Conservation (phyloP, 1,284 basidiomycete genomes). For the Ceratobasidium sp. region DNA sequence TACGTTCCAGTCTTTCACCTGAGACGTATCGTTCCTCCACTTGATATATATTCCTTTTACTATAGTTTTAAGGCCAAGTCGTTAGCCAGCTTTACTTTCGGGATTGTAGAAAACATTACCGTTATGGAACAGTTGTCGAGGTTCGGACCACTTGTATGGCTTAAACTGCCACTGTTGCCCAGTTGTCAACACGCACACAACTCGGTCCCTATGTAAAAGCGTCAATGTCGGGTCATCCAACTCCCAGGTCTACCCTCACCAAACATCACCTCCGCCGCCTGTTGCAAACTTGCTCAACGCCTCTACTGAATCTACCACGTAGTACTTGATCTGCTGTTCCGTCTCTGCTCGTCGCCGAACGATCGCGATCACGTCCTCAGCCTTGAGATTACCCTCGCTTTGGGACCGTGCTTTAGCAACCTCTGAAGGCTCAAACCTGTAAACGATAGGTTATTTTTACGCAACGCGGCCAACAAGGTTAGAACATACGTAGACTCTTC, state of each 20-base stretch:
- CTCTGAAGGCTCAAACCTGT: constrained; percentile 83
- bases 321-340: constrained; percentile 67
- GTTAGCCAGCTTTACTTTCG: constrained; percentile 23
- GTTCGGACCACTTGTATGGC: constrained; percentile 96
- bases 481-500: constrained; percentile 83
- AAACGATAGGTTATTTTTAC: constrained; percentile 61
- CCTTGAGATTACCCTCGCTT: constrained; percentile 77
- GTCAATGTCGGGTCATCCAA: neutral
- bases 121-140: constrained; percentile 90
- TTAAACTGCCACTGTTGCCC: constrained; percentile 98
- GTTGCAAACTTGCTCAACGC: constrained; percentile 90
- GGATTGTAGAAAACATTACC: constrained; percentile 66
- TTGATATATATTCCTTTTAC: constrained; percentile 94
- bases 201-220: constrained; percentile 73
- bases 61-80: constrained; percentile 55
- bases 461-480: neutral
- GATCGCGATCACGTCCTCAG: constrained; percentile 87
- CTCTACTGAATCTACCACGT: constrained; percentile 93
- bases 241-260: constrained; percentile 61
- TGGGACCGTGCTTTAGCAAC: constrained; percentile 76
- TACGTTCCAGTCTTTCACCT: constrained; percentile 97
- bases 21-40: constrained; percentile 91
- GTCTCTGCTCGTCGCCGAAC: constrained; percentile 73
- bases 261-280: constrained; percentile 70
- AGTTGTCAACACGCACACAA: constrained; percentile 96